These are phyloP conservation scores for Kwoniella sp. DNA, from an alignment of 768 basidiomycete species.

Conservation along the genomic window DNA sequence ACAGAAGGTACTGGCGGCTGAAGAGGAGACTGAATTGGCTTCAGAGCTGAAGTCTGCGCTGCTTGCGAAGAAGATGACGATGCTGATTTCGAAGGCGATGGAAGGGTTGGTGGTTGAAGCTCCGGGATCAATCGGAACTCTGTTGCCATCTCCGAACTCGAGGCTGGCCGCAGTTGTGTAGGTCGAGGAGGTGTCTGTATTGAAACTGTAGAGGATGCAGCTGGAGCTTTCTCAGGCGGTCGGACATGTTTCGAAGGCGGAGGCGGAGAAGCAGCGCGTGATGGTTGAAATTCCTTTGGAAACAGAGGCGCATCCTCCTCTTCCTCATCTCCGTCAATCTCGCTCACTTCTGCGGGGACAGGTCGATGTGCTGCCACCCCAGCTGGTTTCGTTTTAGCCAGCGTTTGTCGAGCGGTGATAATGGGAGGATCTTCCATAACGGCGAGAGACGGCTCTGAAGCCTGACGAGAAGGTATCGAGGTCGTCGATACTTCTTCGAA, in stretches of 20 bases:
- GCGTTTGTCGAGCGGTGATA: conserved; percentile 7
- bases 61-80: no score
- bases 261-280: neutral
- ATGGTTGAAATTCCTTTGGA: neutral
- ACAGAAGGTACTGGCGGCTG: neutral
- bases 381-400: conserved; percentile 8
- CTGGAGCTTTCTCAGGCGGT: neutral
- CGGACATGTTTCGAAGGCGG: neutral
- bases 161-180: neutral
- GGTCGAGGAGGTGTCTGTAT: neutral
- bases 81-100: neutral
- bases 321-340: conserved; percentile 23
- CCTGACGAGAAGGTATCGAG: conserved; percentile 4
- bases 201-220: neutral
- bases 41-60: neutral
- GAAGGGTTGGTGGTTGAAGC: conserved; percentile 1
- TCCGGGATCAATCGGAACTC: conserved; percentile 8
- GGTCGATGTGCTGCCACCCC: conserved; percentile 9
- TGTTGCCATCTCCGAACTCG: neutral
- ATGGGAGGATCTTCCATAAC: conserved; percentile 13
- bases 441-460: neutral
- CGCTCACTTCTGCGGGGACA: conserved; percentile 14
- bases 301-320: conserved; percentile 15
- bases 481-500: conserved; percentile 41
- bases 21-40: neutral